Evolutionary conservation across 805 yeast genomes (phyloP), one percentile per base, ranked within the genome.

Genomic region (Wickerhamomyces chaumierensis): DNA sequence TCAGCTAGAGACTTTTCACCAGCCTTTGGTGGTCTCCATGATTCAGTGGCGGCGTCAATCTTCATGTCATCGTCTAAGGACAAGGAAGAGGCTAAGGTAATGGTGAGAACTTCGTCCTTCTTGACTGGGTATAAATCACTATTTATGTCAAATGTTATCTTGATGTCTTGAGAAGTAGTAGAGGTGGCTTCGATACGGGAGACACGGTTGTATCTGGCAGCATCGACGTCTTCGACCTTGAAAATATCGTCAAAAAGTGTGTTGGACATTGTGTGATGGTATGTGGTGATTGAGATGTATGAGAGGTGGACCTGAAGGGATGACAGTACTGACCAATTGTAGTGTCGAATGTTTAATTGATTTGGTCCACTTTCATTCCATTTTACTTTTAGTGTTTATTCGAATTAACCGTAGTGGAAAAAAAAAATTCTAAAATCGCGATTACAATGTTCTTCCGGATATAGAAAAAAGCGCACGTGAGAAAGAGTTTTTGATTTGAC

Each of bases 161-260:
- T 81, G 48, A 88, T 77, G 48, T 82, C 94, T 42, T 71, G 67
- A 35, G 86, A 75, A 27, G 95, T 78, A 34, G 88, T 81, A 19
- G 96, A 85, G 46, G 78, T 77, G 16, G 92, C 96, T 51, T 83
- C 83, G 51, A 90, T 73, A 54, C 98, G 83, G 18, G 85, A 68
- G 15, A 90, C 96, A 56, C 82, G 85, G 70, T 86, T 94, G 68
- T 90, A 90, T 57, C 95, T 78, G 36, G 85, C 95, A 27, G 80
- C 62, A 56, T 90, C 97, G 36, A 84, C 79, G 33, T 88, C 77
- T 44, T 81, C 78, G 52, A 92, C 78, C 45, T 76, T 76, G 66
- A 90, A 92, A 56, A 88, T 78, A 62, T 90, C 97, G 61, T 92
- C 96, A 60, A 92, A 92, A 47, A 92, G 72, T 29, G 90, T 81